Evolutionary conservation across 768 basidiomycete species (phyloP).

Genomic region (Rhizopogon vinicolor): DNA sequence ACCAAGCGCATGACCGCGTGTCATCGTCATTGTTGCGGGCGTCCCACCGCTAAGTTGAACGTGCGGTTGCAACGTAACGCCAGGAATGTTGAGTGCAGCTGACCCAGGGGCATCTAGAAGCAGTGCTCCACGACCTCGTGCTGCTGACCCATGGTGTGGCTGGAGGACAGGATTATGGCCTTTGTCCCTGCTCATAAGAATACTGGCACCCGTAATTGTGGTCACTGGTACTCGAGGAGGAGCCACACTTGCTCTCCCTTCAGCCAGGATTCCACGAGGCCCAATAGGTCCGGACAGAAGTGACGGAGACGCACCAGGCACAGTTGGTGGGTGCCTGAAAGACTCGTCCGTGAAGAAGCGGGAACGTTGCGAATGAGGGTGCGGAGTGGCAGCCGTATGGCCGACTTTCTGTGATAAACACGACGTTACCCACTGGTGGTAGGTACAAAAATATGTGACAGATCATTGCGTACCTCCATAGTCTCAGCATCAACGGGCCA

Average conservation of each 20-base stretch:
- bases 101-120: slow-evolving; percentile 34
- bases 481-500: slow-evolving; percentile 79
- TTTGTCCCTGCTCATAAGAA: background rate
- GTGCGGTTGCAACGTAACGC: slow-evolving; percentile 1
- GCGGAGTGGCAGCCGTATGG: slow-evolving; percentile 28
- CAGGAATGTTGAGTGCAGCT: slow-evolving; percentile 6
- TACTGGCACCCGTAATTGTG: background rate
- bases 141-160: slow-evolving; percentile 29
- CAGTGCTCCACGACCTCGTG: slow-evolving; percentile 23
- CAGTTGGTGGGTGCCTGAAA: slow-evolving; percentile 51
- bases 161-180: slow-evolving; percentile 22
- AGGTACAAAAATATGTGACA: slow-evolving; percentile 7
- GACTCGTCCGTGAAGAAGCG: slow-evolving; percentile 29
- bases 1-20: slow-evolving; percentile 39
- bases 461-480: slow-evolving; percentile 48
- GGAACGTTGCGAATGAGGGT: slow-evolving; percentile 4
- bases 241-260: slow-evolving; percentile 55
- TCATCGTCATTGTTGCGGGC: slow-evolving; percentile 35
- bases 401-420: slow-evolving; percentile 43
- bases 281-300: slow-evolving; percentile 63
- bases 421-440: background rate
- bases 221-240: slow-evolving; percentile 14
- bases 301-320: slow-evolving; percentile 33
- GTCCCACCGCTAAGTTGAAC: slow-evolving; percentile 17
- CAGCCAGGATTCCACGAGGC: slow-evolving; percentile 61